A percentile compares a stretch with the other conserved stretches of the same genome.
Evolutionary conservation across 2,329 filamentous ascomycete species (phyloP).

Genomic region (Aspergillus melleus): DNA sequence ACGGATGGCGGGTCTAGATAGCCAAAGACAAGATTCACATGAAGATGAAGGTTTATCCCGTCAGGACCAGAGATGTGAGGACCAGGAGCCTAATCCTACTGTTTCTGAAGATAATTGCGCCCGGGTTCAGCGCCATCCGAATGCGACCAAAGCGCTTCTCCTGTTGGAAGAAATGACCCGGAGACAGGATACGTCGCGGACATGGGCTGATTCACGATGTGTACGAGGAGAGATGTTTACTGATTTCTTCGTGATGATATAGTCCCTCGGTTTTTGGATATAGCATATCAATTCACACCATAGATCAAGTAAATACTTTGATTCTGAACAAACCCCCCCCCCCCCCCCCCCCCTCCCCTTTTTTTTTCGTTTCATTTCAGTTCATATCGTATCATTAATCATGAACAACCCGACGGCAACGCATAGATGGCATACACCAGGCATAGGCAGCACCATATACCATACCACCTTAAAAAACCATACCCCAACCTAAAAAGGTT

Average conservation of each 20-base stretch:
- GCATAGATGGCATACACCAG: neutral
- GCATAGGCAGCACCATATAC: no score
- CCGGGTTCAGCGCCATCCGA: constrained; percentile 28
- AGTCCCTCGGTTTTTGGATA: neutral
- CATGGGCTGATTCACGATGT: constrained; percentile 36
- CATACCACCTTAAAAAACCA: no score
- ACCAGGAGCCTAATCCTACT: neutral
- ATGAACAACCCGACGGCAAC: neutral
- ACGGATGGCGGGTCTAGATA: constrained; percentile 27
- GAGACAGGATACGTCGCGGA: constrained; percentile 34
- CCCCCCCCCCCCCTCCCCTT: no score
- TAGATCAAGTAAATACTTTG: neutral
- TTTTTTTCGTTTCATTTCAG: neutral
- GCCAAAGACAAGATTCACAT: neutral
- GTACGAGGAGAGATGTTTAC: constrained; percentile 36
- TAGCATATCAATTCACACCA: neutral
- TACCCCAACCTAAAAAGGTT: constrained; percentile 28
- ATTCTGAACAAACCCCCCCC: no score
- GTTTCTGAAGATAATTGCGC: neutral
- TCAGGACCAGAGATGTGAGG: constrained; percentile 7
- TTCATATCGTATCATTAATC: neutral
- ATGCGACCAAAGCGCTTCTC: constrained; percentile 30
- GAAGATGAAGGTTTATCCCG: neutral
- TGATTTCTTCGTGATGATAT: constrained; percentile 37
- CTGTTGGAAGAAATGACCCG: constrained; percentile 37